phyloP scores from a whole-genome alignment of 2,329 filamentous ascomycete species.

The Mariannaea elegans region DNA sequence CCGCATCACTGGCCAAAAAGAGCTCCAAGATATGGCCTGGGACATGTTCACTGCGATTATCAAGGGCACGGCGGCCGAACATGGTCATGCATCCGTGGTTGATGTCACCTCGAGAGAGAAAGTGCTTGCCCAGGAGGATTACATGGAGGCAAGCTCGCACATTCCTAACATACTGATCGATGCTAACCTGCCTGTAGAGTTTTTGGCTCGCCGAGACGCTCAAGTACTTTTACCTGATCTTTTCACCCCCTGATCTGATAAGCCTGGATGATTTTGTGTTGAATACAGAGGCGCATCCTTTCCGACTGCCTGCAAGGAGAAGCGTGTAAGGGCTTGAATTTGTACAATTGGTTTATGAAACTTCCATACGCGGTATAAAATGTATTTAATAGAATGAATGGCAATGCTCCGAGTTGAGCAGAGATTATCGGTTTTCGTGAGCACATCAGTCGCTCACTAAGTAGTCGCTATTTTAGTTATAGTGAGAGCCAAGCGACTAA shows the following conservation, averaged over 20 bases:
- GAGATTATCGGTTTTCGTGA: not conserved
- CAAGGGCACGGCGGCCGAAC: constrained; percentile 54
- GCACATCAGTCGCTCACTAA: not conserved
- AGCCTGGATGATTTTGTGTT: constrained; percentile 75
- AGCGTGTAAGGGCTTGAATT: not conserved
- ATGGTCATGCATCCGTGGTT: constrained; percentile 57
- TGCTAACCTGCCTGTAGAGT: constrained; percentile 54
- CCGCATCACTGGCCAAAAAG: constrained; percentile 57
- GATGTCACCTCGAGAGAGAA: constrained; percentile 48
- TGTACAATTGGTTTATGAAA: not conserved
- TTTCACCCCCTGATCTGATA: constrained; percentile 68
- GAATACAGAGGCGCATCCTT: constrained; percentile 63
- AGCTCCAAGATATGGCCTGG: constrained; percentile 62
- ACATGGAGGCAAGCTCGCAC: constrained; percentile 62
- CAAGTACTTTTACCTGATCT: constrained; percentile 80
- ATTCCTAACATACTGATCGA: constrained; percentile 13
- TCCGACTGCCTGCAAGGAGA: constrained; percentile 32
- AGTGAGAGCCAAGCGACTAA: not conserved
- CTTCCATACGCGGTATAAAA: not conserved
- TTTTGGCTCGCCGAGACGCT: constrained; percentile 81
- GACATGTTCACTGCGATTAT: constrained; percentile 59
- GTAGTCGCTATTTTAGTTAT: not conserved
- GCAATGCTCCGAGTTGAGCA: not conserved
- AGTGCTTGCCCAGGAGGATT: constrained; percentile 57
- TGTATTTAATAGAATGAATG: not conserved